Evolutionary conservation across 2,329 filamentous ascomycete genomes (phyloP).

Genomic region (Paradendryphiella salina): DNA sequence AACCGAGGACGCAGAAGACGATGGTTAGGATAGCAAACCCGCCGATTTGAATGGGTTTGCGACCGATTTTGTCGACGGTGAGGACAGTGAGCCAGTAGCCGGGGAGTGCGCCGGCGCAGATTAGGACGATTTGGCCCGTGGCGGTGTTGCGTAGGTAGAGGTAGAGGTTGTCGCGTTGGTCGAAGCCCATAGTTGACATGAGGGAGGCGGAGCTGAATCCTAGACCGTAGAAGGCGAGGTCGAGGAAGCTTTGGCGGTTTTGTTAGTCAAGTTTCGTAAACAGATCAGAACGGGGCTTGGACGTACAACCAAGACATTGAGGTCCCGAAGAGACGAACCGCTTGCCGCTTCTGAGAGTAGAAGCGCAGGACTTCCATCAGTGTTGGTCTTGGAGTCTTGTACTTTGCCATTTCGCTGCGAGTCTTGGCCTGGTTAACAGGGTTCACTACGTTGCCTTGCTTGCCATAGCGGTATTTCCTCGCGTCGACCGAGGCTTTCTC

Average conservation of each 20-base stretch:
- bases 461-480: slow-evolving; percentile 71
- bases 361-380: slow-evolving; percentile 67
- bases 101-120: slow-evolving; percentile 76
- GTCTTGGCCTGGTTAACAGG: slow-evolving; percentile 64
- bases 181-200: slow-evolving; percentile 71
- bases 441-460: slow-evolving; percentile 62
- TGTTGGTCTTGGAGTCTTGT: slow-evolving; percentile 38
- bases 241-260: slow-evolving; percentile 55
- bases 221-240: slow-evolving; percentile 61
- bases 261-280: neutral
- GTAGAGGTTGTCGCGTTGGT: slow-evolving; percentile 66
- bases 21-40: slow-evolving; percentile 54
- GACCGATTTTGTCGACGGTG: slow-evolving; percentile 72
- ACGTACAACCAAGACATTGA: slow-evolving; percentile 75
- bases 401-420: slow-evolving; percentile 48
- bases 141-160: slow-evolving; percentile 72
- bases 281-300: neutral
- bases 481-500: slow-evolving; percentile 66
- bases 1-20: slow-evolving; percentile 56
- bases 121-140: slow-evolving; percentile 76
- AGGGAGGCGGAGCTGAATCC: slow-evolving; percentile 77
- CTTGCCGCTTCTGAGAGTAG: slow-evolving; percentile 71
- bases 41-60: slow-evolving; percentile 74
- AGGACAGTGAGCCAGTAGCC: slow-evolving; percentile 82
- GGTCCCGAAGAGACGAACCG: slow-evolving; percentile 71